Evolutionary conservation across 148 eudicot genomes (phyloP), one percentile per base, ranked within the genome.

Genomic region (Polygonum maritimum): DNA sequence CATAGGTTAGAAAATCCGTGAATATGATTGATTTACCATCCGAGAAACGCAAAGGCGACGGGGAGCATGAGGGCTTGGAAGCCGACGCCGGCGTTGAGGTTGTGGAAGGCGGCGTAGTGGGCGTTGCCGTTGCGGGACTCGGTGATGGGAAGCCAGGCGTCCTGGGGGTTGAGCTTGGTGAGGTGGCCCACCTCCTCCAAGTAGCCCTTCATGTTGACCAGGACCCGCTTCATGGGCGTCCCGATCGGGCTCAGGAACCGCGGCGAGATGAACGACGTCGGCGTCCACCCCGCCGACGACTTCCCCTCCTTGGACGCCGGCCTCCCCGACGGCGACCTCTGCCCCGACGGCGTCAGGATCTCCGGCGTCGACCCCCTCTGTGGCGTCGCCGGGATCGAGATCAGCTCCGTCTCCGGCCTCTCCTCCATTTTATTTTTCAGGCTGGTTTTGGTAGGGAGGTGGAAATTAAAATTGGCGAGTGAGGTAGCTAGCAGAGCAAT

Each of bases 81-180:
- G 0, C 98, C 98, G 72, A 95, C 83, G 58, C 98, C 98, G 54
- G 98, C 98, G 79, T 92, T 95, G 16, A 95, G 87, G 36, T 92
- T 95, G 74, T 95, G 98, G 82, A 95, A 95, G 1, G 98, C 94
- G 41, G 98, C 97, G 70, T 95, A 95, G 76, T 95, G 92, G 1
- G 98, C 94, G 76, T 95, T 95, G 6, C 98, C 98, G 74, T 95
- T 95, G 4, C 98, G 79, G 12, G 96, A 92, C 79, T 95, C 98
- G 26, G 98, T 95, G 8, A 95, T 95, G 2, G 99, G 97, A 57
- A 95, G 91, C 99, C 99, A 95, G n/a, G 97, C 96, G 78, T 95
- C 99, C 75, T 95, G 99, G 0, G 99, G 99, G 48, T 95, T 92
- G 4, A 95, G 94, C 80, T 95, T 95, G 1, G 99, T 95, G 8